phyloP scores from a whole-genome alignment of 371 early-diverging fungal species.

The Mycotypha africana region DNA sequence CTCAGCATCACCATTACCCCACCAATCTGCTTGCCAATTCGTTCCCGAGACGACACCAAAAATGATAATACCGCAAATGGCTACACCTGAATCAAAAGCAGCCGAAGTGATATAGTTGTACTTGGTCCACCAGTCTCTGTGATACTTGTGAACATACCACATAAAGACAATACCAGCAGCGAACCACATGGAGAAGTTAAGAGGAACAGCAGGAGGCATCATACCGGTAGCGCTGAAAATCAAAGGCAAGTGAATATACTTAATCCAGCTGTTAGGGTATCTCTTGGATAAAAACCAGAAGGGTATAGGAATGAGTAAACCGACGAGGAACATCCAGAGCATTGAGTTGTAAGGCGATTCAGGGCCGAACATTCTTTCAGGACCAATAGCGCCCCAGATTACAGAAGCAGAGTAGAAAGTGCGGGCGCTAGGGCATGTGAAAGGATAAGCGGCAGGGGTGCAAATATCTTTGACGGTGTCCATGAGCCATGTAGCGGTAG shows the following conservation, averaged over 20 bases:
- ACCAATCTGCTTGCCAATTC: conserved; percentile 26
- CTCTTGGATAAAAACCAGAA: conserved; percentile 44
- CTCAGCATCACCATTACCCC: conserved; percentile 32
- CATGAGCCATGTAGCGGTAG: conserved; percentile 64
- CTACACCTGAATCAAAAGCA: conserved; percentile 68
- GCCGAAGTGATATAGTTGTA: conserved; percentile 75
- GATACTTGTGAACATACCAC: conserved; percentile 49
- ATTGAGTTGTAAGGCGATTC: conserved; percentile 49
- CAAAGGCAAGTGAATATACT: conserved; percentile 58
- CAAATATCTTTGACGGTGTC: conserved; percentile 53
- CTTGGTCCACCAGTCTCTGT: conserved; percentile 59
- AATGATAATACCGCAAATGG: conserved; percentile 43
- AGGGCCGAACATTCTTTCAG: conserved; percentile 63
- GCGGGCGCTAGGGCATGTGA: conserved; percentile 57
- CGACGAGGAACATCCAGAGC: conserved; percentile 60
- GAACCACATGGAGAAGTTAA: conserved; percentile 61
- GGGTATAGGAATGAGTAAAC: conserved; percentile 59
- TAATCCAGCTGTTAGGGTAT: conserved; percentile 50
- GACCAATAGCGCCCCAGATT: conserved; percentile 74
- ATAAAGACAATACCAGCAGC: conserved; percentile 60
- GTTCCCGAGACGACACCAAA: conserved; percentile 35
- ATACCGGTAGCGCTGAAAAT: conserved; percentile 61
- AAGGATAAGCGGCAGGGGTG: conserved; percentile 37
- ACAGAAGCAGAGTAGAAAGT: conserved; percentile 63
- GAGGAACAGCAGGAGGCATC: conserved; percentile 63